Evolutionary conservation across 1,284 basidiomycete species (phyloP), one percentile per base, ranked within the genome.

Genomic region (Cystobasidium sp.): DNA sequence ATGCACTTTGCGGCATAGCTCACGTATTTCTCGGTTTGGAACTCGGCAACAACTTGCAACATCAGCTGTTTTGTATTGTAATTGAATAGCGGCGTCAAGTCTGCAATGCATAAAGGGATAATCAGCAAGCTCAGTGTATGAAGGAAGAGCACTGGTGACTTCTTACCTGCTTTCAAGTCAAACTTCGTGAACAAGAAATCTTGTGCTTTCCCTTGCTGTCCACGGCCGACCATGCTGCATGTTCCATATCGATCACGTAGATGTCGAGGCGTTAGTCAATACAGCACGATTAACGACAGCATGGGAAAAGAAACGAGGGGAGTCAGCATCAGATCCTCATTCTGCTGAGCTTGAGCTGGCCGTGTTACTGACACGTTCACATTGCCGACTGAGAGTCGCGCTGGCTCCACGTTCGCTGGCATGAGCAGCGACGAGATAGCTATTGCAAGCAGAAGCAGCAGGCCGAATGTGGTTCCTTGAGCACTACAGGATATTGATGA

Each of bases 11-110:
- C 65, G 41, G 16, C 7, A 31, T 6, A 20, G 84, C 90, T 82
- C 81, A 91, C 91, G 64, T 90, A 89, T 82, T 90, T 84, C 0
- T 85, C 81, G 71, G 89, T 91, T 51, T 85, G 86, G 79, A 92
- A 93, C 81, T 93, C 90, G 0, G 90, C 92, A 77, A 88, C 87
- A 51, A 94, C 85, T 80, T 91, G 93, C 22, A 95, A 82, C 81
- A 96, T 95, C 18, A 96, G 82, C 81, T 96, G 93, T 82, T 96
- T 96, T 12, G 93, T 96, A 82, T 96, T 96, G 92, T 93, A 96
- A 81, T 93, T 86, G 83, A 95, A 96, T 20, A 96, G 84, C 3
- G 91, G 87, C 12, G 86, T 84, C 14, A 95, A 84, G 83, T 96
- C 93, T 91, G 79, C 75, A 75, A 31, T 67, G 62, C 80, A 77